A percentile compares a stretch with the other conserved stretches of the same genome.
phyloP scores from a whole-genome alignment of 2,329 filamentous ascomycete genomes.

The Curvularia verruculosa region DNA sequence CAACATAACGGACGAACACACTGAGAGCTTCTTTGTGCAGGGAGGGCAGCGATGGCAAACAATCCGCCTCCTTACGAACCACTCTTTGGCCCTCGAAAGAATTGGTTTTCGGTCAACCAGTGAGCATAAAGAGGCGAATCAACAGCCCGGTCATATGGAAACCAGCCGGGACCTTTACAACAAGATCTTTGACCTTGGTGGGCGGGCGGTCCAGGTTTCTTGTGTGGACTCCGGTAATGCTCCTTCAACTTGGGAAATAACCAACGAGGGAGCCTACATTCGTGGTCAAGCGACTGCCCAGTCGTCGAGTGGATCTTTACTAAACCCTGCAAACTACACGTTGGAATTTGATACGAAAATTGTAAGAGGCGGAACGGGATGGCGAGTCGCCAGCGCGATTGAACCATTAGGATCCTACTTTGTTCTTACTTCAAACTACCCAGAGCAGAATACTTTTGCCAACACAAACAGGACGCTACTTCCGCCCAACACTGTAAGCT shows the following conservation, averaged over 20 bases:
- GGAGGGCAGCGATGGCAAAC: slow-evolving; percentile 53
- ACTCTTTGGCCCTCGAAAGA: slow-evolving; percentile 37
- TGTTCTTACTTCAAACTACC: slow-evolving; percentile 5
- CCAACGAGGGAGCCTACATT: slow-evolving; percentile 44
- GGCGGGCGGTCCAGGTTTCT: slow-evolving; percentile 39
- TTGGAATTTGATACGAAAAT: slow-evolving; percentile 2
- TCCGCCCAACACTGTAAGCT: background rate
- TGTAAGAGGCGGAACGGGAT: background rate
- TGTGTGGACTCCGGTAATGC: slow-evolving; percentile 50
- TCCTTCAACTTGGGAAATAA: slow-evolving; percentile 40
- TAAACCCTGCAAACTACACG: slow-evolving; percentile 1
- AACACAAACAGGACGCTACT: slow-evolving; percentile 2
- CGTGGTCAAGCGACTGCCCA: slow-evolving; percentile 40
- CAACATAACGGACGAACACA: slow-evolving; percentile 35
- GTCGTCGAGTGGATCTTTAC: background rate
- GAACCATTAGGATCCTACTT: background rate
- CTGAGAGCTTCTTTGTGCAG: slow-evolving; percentile 48
- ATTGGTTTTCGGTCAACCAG: slow-evolving; percentile 43
- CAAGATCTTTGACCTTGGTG: slow-evolving; percentile 50
- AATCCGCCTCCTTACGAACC: slow-evolving; percentile 46
- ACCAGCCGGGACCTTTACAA: slow-evolving; percentile 35
- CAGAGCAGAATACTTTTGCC: background rate
- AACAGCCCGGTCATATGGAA: background rate
- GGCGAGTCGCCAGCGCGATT: background rate
- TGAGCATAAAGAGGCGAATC: background rate